Conservation (phyloP, 495 filamentous ascomycete genomes). For the Trichoderma asperelloides region DNA sequence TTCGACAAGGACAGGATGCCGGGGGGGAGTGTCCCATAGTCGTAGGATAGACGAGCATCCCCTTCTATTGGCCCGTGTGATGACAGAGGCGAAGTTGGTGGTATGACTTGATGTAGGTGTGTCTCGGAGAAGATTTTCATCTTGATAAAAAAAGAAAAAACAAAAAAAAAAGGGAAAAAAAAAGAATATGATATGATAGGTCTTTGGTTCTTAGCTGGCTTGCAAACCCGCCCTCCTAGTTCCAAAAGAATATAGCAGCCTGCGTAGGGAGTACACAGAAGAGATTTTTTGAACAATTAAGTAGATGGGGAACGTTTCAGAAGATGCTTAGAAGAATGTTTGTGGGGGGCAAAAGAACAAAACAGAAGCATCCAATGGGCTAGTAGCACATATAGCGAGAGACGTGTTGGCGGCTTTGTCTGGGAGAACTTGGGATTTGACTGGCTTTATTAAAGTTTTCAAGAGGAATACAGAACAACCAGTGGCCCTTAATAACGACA, state of each 20-base stretch:
- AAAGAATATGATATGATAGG: background rate
- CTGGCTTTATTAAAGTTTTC: background rate
- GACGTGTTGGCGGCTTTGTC: background rate
- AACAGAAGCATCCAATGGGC: background rate
- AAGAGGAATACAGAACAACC: background rate
- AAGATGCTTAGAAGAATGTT: background rate
- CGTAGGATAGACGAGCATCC: background rate
- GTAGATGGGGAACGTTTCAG: background rate
- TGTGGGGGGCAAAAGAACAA: background rate
- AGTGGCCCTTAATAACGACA: background rate
- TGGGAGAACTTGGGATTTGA: background rate
- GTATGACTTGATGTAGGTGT: background rate
- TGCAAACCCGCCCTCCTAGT: background rate
- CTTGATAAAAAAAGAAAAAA: background rate
- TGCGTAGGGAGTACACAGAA: background rate
- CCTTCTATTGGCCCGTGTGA: constrained; percentile 1
- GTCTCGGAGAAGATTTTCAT: background rate
- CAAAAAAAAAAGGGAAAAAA: background rate
- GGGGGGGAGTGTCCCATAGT: background rate
- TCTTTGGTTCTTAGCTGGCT: background rate
- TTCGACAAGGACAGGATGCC: background rate
- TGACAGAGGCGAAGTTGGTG: background rate
- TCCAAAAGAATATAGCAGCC: background rate
- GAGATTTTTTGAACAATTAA: background rate
- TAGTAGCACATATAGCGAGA: background rate